Base-by-base conservation (phyloP, 2,329 filamentous ascomycete species). In the Nigrospora oryzae region DNA sequence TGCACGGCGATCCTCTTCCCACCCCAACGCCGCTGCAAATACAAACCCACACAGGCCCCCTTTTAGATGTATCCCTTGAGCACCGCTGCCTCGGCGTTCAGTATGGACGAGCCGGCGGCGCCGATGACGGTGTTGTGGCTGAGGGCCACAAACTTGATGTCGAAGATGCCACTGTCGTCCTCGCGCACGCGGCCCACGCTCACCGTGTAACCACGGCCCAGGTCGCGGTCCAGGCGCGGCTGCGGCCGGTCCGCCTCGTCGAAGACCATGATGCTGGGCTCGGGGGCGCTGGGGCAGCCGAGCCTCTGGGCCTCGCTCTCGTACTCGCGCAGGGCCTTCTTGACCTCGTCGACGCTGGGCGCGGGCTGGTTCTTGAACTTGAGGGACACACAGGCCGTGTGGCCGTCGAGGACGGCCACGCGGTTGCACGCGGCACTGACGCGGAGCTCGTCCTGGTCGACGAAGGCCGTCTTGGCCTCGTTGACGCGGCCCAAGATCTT, bases 371-470 rank as follows among this genome's bases (percentile, higher is more conserved):
- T 81, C 61, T 80, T 79, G 66, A 97, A 97, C 45, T 80, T 76
- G 50, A 97, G 73, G 8, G 87, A 93, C 11, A 97, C 89, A 61
- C 90, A 96, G n/a, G 88, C 90, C 45, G 85, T 94, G 69, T 97
- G 93, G 38, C 93, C 93, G 61, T 97, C 91, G 46, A 95, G 79
- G 15, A 97, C 93, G n/a, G 89, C 79, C 3, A 97, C 93, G 50
- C 93, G 83, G 60, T 93, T 97, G 71, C 93, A 97, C 3, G 90
- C 83, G 11, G 89, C 91, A 5, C 84, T 89, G 45, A 97, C 83
- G 52, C 79, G 80, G 48, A 97, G 79, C 38, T 74, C 71, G 13
- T 72, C 67, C 65, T 94, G 88, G 61, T 93, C 83, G 43, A 81
- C 70, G 55, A 96, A 89, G 12, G 81, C 84, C 6, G 85, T 89